Base-by-base conservation (phyloP, 805 yeast species). In the Lipomyces anomalus region DNA sequence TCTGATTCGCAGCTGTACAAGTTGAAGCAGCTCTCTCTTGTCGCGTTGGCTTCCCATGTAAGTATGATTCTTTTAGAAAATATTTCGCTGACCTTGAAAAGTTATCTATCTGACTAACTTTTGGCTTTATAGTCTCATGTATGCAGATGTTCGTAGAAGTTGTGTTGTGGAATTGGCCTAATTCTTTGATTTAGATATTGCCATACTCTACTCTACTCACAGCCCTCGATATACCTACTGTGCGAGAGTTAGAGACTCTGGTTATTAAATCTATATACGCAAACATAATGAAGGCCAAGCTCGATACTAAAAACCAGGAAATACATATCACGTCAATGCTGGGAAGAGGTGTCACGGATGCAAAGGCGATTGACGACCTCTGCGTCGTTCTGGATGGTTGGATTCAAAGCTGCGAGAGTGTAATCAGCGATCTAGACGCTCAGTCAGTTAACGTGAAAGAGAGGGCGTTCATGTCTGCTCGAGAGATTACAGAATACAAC, bases 11-110 rank as follows among this genome's bases (percentile, higher is more conserved):
- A 47, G 35, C 30, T 42, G 3, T 35, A 16, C 23, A 50, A 50
- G 43, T 40, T 50, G 35, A 44, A 44, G 37, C 55, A 50, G 41
- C 34, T 50, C 9, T 16, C 55, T 17, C 43, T 50, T 24, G 46
- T 48, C 33, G 17, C 47, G 9, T 24, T 50, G 35, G 53, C 53
- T 13, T 21, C 43, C 23, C 17, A 38, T n/a, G n/a, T n/a, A n/a
- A n/a, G n/a, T n/a, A n/a, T n/a, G n/a, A n/a, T n/a, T n/a, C n/a
- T n/a, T n/a, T n/a, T n/a, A n/a, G n/a, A n/a, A n/a, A n/a, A n/a
- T n/a, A n/a, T n/a, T n/a, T n/a, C n/a, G n/a, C n/a, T n/a, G n/a
- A n/a, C n/a, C n/a, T n/a, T n/a, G n/a, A n/a, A n/a, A n/a, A n/a
- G n/a, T n/a, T n/a, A n/a, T n/a, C n/a, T n/a, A n/a, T n/a, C n/a